Percentiles rank a stretch among this genome's conserved stretches.
Evolutionary conservation across 805 yeast genomes (phyloP).

Genomic region (Starmerella vitae): DNA sequence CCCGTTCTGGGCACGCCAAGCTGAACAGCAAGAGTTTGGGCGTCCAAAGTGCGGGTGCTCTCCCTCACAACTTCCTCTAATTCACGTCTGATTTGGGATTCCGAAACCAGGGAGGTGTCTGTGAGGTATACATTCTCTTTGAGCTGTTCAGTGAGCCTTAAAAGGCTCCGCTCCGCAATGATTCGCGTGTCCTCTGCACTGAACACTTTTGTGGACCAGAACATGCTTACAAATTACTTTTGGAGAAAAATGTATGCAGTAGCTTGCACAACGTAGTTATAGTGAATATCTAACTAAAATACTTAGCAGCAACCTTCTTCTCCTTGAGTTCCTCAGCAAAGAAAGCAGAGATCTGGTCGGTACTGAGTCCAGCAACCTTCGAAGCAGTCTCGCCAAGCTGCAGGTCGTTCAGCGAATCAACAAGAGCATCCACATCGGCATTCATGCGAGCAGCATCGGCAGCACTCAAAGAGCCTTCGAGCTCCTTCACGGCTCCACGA

Average conservation of each 20-base stretch:
- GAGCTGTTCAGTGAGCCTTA: conserved; percentile 1
- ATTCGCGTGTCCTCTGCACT: conserved; percentile 5
- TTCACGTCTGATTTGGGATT: conserved; percentile 1
- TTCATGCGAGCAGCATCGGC: conserved; percentile 37
- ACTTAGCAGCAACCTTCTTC: conserved; percentile 22
- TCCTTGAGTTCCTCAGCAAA: conserved; percentile 17
- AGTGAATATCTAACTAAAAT: conserved; percentile 11
- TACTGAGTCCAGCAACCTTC: conserved; percentile 47
- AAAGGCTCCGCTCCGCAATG: conserved; percentile 3
- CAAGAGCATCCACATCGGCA: conserved; percentile 62
- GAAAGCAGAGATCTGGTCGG: conserved; percentile 37
- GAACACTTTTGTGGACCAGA: conserved; percentile 2
- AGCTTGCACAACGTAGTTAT: not conserved
- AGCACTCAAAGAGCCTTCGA: conserved; percentile 45
- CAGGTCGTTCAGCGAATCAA: conserved; percentile 68
- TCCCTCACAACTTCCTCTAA: conserved; percentile 3
- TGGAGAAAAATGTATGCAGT: too few relatives aligned
- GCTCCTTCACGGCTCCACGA: conserved; percentile 72
- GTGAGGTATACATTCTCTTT: conserved; percentile 8
- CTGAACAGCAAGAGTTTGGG: conserved; percentile 3
- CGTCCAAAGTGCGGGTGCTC: conserved; percentile 4
- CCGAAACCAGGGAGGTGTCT: conserved; percentile 1
- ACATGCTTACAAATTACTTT: too few relatives aligned
- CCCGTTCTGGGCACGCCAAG: conserved; percentile 2
- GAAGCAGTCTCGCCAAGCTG: conserved; percentile 63